Evolutionary conservation across 2,329 filamentous ascomycete genomes (phyloP), one percentile per base, ranked within the genome.

Genomic region (Colletotrichum karsti): DNA sequence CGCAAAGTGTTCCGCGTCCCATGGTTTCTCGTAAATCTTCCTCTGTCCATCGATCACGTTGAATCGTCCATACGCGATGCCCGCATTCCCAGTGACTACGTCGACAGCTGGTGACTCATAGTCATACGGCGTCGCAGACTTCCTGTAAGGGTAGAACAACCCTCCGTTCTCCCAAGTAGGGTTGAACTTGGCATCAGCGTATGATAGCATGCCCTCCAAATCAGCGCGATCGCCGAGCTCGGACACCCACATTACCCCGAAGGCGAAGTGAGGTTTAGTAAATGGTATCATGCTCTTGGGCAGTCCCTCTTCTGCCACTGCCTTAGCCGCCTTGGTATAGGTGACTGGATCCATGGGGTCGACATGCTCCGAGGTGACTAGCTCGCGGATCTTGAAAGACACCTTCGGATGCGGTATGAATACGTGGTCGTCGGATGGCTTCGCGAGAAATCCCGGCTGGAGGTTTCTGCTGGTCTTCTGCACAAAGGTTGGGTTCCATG

Each of bases 41-140:
- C 73, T 76, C 72, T 77, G 76, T 12, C 80, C 79, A 64, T 79
- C 74, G 5, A 70, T 58, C 10, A 81, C 75, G 63, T 81, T 80
- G 20, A 81, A 68, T 20, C 79, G 69, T 5, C 74, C 74, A 50
- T 82, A 82, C 1, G 74, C 78, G 61, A 82, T 76, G 0, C 70
- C 74, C 1, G 74, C 74, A 63, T 82, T 81, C 0, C 80, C 77
- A 0, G 77, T 72, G 20, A 77, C 79, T 1, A 78, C 77, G 26
- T 81, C 78, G 61, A 80, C 74, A 74, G 6, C 74, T 69, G 3
- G 70, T 71, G 0, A 13, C 20, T 74, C 53, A 3, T 72, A 59
- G 58, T 78, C 73, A 20, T 70, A 62, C 1, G 58, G 42, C 7
- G 15, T 6, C 5, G 7, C 53, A 51, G 22, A 75, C 76, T 33